These are phyloP conservation scores for Termitomyces sp. DNA, from an alignment of 768 basidiomycete species.

Conservation along the genomic window DNA sequence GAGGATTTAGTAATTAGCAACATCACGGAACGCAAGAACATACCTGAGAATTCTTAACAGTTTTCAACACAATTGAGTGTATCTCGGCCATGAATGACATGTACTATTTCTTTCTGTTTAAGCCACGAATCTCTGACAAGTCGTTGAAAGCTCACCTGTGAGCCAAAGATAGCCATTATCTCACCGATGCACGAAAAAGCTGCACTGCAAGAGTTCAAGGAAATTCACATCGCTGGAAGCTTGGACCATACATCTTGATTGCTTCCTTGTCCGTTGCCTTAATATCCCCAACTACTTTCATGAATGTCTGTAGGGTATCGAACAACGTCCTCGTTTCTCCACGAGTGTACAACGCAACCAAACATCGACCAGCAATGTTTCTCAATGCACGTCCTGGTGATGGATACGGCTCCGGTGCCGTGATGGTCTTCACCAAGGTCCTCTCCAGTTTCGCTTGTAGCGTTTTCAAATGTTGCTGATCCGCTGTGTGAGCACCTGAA, in stretches of 20 bases:
- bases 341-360: slow-evolving; percentile 65
- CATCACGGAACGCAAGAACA: slow-evolving; percentile 20
- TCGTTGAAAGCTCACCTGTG: slow-evolving; percentile 52
- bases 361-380: slow-evolving; percentile 71
- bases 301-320: slow-evolving; percentile 74
- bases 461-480: slow-evolving; percentile 62
- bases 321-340: slow-evolving; percentile 84
- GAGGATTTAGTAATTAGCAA: slow-evolving; percentile 3
- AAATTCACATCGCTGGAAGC: background rate
- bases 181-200: slow-evolving; percentile 86
- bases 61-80: slow-evolving; percentile 55
- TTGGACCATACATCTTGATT: slow-evolving; percentile 54
- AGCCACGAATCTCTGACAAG: background rate
- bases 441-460: slow-evolving; percentile 58
- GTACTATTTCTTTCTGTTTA: slow-evolving; percentile 41
- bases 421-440: slow-evolving; percentile 60
- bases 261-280: slow-evolving; percentile 61
- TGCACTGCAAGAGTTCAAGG: slow-evolving; percentile 42
- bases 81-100: slow-evolving; percentile 97
- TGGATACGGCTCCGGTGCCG: slow-evolving; percentile 63
- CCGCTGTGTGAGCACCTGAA: slow-evolving; percentile 7
- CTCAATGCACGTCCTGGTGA: slow-evolving; percentile 83
- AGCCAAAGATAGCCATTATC: slow-evolving; percentile 78
- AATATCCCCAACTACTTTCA: slow-evolving; percentile 69
- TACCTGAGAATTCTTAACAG: slow-evolving; percentile 68